phyloP scores from a whole-genome alignment of 1,284 basidiomycete genomes.

The Mycena sp. region DNA sequence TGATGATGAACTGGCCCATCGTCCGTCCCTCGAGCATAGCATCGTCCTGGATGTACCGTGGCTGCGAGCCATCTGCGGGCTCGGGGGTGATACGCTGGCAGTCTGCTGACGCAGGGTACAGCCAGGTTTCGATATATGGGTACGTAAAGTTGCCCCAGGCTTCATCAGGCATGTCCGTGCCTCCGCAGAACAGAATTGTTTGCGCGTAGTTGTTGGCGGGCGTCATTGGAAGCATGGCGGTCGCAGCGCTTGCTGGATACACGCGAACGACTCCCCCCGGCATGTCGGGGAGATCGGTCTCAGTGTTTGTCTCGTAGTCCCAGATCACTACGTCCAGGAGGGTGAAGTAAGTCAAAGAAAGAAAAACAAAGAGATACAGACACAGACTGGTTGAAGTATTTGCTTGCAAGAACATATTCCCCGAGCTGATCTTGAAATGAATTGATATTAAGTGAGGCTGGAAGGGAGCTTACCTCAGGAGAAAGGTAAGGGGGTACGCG shows the following conservation, averaged over 20 bases:
- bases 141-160: slow-evolving; percentile 80
- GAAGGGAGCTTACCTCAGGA: slow-evolving; percentile 75
- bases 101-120: slow-evolving; percentile 67
- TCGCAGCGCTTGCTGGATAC: slow-evolving; percentile 92
- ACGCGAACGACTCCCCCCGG: slow-evolving; percentile 78
- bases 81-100: slow-evolving; percentile 81
- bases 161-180: slow-evolving; percentile 68
- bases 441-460: not conserved
- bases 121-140: slow-evolving; percentile 73
- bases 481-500: slow-evolving; percentile 87
- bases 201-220: slow-evolving; percentile 90
- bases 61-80: slow-evolving; percentile 66
- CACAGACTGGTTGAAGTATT: slow-evolving; percentile 78
- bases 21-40: slow-evolving; percentile 80
- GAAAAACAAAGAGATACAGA: not conserved
- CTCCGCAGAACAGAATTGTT: slow-evolving; percentile 91
- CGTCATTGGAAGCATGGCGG: slow-evolving; percentile 91
- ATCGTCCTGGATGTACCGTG: slow-evolving; percentile 74
- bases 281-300: slow-evolving; percentile 71
- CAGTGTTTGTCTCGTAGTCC: slow-evolving; percentile 66
- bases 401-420: slow-evolving; percentile 87
- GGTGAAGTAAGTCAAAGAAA: slow-evolving; percentile 25
- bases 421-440: slow-evolving; percentile 51
- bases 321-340: slow-evolving; percentile 70
- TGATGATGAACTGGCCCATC: slow-evolving; percentile 88